Evolutionary conservation across 2,329 filamentous ascomycete species (phyloP).

Genomic region (Monosporascus ibericus): DNA sequence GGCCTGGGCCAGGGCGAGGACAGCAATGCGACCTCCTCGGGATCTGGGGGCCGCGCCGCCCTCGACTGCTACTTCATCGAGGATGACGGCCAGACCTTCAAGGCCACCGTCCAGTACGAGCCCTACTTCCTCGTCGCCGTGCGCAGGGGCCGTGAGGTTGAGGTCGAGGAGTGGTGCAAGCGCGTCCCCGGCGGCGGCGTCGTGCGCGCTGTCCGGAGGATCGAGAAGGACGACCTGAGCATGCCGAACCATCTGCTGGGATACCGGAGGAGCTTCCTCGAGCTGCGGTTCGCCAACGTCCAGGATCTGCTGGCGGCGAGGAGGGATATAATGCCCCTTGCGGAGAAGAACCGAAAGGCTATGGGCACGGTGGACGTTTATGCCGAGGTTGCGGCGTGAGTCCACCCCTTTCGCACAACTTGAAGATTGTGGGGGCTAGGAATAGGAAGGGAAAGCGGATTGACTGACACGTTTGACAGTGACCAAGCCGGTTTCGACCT

Average conservation of each 20-base stretch:
- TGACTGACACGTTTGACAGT: conserved; percentile 16
- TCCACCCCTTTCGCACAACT: conserved; percentile 10
- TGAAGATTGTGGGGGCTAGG: background rate
- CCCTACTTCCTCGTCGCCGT: conserved; percentile 93
- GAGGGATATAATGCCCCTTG: conserved; percentile 79
- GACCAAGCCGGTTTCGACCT: conserved; percentile 63
- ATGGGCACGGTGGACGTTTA: conserved; percentile 98
- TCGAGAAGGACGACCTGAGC: conserved; percentile 88
- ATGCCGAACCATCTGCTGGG: conserved; percentile 96
- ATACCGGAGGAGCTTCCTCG: conserved; percentile 80
- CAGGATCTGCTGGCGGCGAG: conserved; percentile 78
- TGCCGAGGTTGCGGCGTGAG: conserved; percentile 85
- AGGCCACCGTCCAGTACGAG: conserved; percentile 92
- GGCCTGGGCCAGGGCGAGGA: conserved; percentile 63
- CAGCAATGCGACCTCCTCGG: conserved; percentile 28
- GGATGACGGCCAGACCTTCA: conserved; percentile 83
- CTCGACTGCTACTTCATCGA: conserved; percentile 97
- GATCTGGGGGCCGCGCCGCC: conserved; percentile 74
- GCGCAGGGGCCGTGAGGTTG: conserved; percentile 78
- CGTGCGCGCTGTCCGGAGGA: conserved; percentile 67
- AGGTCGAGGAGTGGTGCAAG: conserved; percentile 94
- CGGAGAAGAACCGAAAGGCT: conserved; percentile 93
- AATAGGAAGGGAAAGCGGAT: background rate
- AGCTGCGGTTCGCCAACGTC: conserved; percentile 84
- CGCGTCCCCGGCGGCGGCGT: conserved; percentile 71